Base-by-base conservation (phyloP, 441 rosid genomes). In the Croton laevigatus region DNA sequence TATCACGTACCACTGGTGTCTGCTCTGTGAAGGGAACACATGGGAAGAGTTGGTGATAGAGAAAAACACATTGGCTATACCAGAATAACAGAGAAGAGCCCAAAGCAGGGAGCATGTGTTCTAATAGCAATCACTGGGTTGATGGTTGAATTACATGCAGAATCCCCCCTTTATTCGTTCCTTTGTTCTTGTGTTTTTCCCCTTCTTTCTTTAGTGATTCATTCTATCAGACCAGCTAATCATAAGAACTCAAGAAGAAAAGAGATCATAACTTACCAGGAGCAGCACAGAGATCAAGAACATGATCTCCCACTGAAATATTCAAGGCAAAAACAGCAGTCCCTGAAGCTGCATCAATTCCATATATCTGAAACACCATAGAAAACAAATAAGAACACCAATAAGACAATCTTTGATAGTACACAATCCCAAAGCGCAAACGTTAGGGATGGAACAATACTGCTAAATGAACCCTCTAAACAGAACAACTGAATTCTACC, bases 271-370 rank as follows among this genome's bases (percentile, higher is more conserved):
- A 34, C 72, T 77, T 66, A 90, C 98, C 98, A 53, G 97, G 97
- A 55, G 98, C 97, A 72, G 94, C 85, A 60, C 98, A 94, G 32
- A 94, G 90, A 81, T 94, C 97, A 70, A 94, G 91, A 69, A 94
- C 93, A 75, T 90, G 91, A 84, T 94, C 98, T 70, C 96, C 98
- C 1, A 64, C 75, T 5, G 86, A 84, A 48, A 91, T 78, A 69
- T 76, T 71, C 85, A 94, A 79, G 19, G 91, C 93, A 40, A 75
- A 76, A 70, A 91, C 94, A 68, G 97, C 91, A 8, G 98, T 96
- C 34, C 97, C 97, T 5, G 97, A 91, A 72, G 97, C 96, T 54
- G 97, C 96, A 75, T 91, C 95, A 60, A 94, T 87, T 67, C 97
- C 98, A 84, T 87, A 94, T 62, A 94, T 82, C 97, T 89, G 75